Percentiles rank a stretch among this genome's conserved stretches.
These are phyloP conservation scores for Talaromyces borbonicus DNA, from an alignment of 495 filamentous ascomycete species.

Conservation along the genomic window DNA sequence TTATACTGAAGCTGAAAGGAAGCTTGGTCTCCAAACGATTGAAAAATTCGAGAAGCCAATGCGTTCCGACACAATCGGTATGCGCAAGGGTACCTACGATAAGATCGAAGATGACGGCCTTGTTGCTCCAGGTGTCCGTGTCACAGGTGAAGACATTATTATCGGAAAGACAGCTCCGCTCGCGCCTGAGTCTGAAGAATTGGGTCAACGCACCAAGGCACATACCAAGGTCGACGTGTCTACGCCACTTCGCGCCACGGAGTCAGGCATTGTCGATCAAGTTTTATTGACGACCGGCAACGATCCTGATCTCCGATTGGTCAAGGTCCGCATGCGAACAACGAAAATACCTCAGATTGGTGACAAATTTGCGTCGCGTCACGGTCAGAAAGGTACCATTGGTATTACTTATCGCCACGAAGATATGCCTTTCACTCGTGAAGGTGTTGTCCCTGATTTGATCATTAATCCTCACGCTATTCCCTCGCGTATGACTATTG, in stretches of 20 bases:
- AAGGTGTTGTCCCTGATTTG: conserved; percentile 86
- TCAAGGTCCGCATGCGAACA: conserved; percentile 93
- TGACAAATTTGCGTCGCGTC: conserved; percentile 97
- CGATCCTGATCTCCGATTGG: conserved; percentile 78
- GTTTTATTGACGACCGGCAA: conserved; percentile 84
- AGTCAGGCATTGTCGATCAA: conserved; percentile 91
- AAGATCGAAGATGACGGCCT: conserved; percentile 96
- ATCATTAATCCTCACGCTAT: conserved; percentile 99
- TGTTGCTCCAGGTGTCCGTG: conserved; percentile 82
- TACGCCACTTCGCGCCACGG: conserved; percentile 86
- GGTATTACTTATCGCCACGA: conserved; percentile 95
- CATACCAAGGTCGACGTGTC: conserved; percentile 93
- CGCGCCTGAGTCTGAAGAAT: conserved; percentile 81
- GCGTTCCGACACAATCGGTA: conserved; percentile 71
- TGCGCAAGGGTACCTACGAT: conserved; percentile 95
- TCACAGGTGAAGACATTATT: conserved; percentile 96
- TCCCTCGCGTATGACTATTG: conserved; percentile 99
- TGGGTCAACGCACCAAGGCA: conserved; percentile 78
- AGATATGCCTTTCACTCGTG: conserved; percentile 95
- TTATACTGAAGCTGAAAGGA: conserved; percentile 93
- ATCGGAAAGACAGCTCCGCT: conserved; percentile 97
- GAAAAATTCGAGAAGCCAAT: conserved; percentile 93
- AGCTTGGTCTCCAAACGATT: conserved; percentile 76
- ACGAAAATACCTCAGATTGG: conserved; percentile 98
- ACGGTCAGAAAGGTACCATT: conserved; percentile 98